Conservation (phyloP, 257 asterid genomes). For the Fraxinus pennsylvanica region DNA sequence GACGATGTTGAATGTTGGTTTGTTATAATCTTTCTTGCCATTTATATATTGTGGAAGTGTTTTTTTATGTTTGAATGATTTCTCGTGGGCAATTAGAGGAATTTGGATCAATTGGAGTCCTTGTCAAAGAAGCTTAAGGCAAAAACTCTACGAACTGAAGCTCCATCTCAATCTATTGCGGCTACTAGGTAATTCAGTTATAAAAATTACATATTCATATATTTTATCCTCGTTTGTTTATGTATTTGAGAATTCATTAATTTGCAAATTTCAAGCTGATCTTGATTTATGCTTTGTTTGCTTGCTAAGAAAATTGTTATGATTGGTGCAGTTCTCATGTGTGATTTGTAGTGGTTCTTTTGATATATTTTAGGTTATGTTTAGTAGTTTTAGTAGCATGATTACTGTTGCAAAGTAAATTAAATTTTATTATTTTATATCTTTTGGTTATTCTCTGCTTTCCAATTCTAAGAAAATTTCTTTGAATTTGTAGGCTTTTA, state of each 20-base stretch:
- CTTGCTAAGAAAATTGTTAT: not conserved
- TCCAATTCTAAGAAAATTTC: not conserved
- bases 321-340: not conserved
- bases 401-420: not conserved
- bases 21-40: not conserved
- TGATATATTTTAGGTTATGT: too few relatives aligned
- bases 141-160: conserved; percentile 84
- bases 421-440: conserved; percentile 1
- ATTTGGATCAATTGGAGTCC: conserved; percentile 94
- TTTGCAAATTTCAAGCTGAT: not conserved
- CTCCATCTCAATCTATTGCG: conserved; percentile 92
- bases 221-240: not conserved
- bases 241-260: not conserved
- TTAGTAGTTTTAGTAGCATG: too few relatives aligned
- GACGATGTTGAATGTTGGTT: not conserved
- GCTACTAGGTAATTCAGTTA: conserved; percentile 67
- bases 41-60: not conserved
- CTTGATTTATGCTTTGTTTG: not conserved
- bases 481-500: conserved; percentile 53
- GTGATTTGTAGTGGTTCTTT: too few relatives aligned
- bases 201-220: not conserved
- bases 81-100: conserved; percentile 55
- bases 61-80: not conserved
- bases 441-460: conserved; percentile 1
- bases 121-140: conserved; percentile 92